Evolutionary conservation across 129 eudicot genomes (phyloP).

Genomic region (Smallanthus sonchifolius): DNA sequence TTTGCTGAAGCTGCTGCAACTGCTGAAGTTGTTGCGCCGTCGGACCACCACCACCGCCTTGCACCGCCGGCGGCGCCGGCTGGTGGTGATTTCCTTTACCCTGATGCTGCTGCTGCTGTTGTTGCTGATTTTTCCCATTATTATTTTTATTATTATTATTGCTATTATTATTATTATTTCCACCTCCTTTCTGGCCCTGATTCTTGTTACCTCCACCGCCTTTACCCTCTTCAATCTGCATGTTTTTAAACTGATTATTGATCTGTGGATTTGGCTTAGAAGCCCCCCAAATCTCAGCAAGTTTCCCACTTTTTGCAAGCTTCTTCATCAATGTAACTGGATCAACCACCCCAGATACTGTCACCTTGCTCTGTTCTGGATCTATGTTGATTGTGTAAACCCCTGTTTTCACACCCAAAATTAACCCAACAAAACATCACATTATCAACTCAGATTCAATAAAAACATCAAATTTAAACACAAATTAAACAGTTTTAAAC

Average conservation of each 20-base stretch:
- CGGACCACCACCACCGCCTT: slow-evolving; percentile 30
- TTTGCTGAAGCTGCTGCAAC: slow-evolving; percentile 47
- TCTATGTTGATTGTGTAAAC: slow-evolving; percentile 64
- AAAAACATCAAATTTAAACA: slow-evolving; percentile 9
- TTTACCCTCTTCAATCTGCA: slow-evolving; percentile 44
- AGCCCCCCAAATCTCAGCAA: slow-evolving; percentile 72
- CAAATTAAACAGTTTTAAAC: not conserved
- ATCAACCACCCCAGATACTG: slow-evolving; percentile 70
- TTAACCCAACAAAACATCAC: slow-evolving; percentile 1
- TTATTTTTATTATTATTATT: slow-evolving; percentile 16
- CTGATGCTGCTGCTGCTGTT: slow-evolving; percentile 22
- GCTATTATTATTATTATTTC: slow-evolving; percentile 13
- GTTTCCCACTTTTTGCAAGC: slow-evolving; percentile 67
- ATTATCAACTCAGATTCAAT: slow-evolving; percentile 9
- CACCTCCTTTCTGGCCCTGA: slow-evolving; percentile 29
- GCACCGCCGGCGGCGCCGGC: slow-evolving; percentile 9
- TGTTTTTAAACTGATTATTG: slow-evolving; percentile 56
- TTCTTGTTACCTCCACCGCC: slow-evolving; percentile 25
- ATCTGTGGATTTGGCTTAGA: slow-evolving; percentile 40
- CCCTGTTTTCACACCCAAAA: slow-evolving; percentile 32
- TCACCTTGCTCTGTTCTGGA: slow-evolving; percentile 79
- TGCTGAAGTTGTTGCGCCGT: slow-evolving; percentile 39
- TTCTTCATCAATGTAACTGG: slow-evolving; percentile 68
- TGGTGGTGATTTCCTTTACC: slow-evolving; percentile 28
- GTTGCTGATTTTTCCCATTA: not conserved